A percentile compares a stretch with the other conserved stretches of the same genome.
These are phyloP conservation scores for Canavalia gladiata DNA, from an alignment of 306 rosid genomes.

Conservation along the genomic window DNA sequence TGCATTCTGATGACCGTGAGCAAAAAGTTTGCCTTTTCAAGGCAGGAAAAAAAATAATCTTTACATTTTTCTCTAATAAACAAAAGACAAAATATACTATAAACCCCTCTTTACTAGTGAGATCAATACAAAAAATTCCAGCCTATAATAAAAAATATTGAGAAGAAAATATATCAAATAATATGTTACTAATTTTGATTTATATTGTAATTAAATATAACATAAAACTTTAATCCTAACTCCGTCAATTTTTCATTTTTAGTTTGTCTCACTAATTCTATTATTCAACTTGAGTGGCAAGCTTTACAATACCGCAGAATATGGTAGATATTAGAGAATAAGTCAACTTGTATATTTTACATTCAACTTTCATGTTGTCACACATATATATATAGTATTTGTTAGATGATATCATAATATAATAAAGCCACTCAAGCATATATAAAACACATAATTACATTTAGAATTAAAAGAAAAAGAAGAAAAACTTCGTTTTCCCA, in stretches of 20 bases:
- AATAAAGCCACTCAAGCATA: not conserved
- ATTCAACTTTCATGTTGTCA: not conserved
- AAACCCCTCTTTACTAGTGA: no score
- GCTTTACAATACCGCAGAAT: not conserved
- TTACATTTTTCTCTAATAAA: no score
- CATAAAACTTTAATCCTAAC: not conserved
- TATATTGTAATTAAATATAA: not conserved
- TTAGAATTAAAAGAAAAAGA: not conserved
- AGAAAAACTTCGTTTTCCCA: not conserved
- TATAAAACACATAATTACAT: not conserved
- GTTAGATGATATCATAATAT: no score
- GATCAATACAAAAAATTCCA: not conserved
- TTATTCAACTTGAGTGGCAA: not conserved
- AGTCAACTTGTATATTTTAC: not conserved
- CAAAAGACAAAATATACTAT: no score
- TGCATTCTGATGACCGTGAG: no score
- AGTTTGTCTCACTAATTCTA: not conserved
- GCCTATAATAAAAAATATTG: not conserved
- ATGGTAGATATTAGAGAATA: not conserved
- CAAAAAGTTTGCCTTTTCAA: no score
- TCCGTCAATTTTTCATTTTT: not conserved
- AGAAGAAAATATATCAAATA: not conserved
- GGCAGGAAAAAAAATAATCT: no score
- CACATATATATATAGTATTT: not conserved
- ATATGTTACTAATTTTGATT: not conserved